These are phyloP conservation scores for Fusarium globosum DNA, from an alignment of 2,329 filamentous ascomycete species.

Conservation along the genomic window DNA sequence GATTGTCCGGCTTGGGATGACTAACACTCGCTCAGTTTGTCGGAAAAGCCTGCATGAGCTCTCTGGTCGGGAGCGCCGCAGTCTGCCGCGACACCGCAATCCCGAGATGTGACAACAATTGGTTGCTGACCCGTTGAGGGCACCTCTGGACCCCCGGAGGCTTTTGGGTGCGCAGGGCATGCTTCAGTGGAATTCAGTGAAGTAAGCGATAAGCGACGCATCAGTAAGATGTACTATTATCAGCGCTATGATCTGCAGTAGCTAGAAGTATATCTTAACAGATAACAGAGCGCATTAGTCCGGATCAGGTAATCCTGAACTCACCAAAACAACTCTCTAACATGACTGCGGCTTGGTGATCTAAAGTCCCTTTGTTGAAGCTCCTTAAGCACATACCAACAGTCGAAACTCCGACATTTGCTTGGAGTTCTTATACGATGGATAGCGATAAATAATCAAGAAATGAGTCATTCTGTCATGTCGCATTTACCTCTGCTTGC, in stretches of 20 bases:
- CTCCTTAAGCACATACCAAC: fast-evolving
- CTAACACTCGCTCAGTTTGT: neutral
- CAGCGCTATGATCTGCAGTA: fast-evolving
- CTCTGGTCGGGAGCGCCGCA: neutral
- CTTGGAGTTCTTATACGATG: too few relatives aligned
- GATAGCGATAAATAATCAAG: neutral
- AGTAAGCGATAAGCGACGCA: neutral
- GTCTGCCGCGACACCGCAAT: neutral
- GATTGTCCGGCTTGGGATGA: constrained; percentile 10
- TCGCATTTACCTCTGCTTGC: fast-evolving
- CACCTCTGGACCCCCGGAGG: neutral
- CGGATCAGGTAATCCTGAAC: fast-evolving
- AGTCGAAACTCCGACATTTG: neutral
- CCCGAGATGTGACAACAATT: neutral
- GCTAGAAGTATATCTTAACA: neutral
- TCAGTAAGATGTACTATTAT: neutral
- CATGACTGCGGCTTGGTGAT: fast-evolving
- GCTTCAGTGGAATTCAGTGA: neutral
- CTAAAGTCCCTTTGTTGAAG: fast-evolving
- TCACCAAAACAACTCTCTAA: fast-evolving
- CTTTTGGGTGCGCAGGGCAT: neutral
- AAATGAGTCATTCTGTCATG: fast-evolving
- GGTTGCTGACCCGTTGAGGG: too few relatives aligned
- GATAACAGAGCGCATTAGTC: fast-evolving
- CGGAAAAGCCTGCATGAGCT: neutral